phyloP scores from a whole-genome alignment of 1,284 basidiomycete genomes.

The Inonotus hispidus region DNA sequence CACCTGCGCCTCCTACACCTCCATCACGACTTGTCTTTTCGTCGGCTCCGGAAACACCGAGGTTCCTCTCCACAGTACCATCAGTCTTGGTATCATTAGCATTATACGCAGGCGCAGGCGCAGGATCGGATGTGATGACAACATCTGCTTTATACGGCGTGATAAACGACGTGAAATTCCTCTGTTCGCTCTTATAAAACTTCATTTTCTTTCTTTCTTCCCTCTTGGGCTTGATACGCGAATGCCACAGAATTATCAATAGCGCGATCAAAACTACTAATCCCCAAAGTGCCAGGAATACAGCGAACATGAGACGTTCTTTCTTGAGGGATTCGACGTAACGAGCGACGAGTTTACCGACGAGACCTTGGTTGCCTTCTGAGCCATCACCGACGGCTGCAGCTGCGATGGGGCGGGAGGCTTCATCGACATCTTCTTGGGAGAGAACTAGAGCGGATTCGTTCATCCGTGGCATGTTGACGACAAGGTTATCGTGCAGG shows the following conservation, averaged over 20 bases:
- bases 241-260: slow-evolving; percentile 59
- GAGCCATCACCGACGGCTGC: slow-evolving; percentile 68
- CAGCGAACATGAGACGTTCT: slow-evolving; percentile 76
- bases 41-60: slow-evolving; percentile 16
- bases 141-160: slow-evolving; percentile 33
- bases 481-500: slow-evolving; percentile 80
- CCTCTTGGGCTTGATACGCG: slow-evolving; percentile 45
- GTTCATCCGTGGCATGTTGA: slow-evolving; percentile 74
- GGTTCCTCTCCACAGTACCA: no score
- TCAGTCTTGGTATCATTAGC: slow-evolving; percentile 15
- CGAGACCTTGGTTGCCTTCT: slow-evolving; percentile 54
- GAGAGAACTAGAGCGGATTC: slow-evolving; percentile 73
- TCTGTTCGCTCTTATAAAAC: slow-evolving; percentile 46
- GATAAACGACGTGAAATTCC: slow-evolving; percentile 34
- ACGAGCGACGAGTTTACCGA: slow-evolving; percentile 66
- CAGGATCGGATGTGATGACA: slow-evolving; percentile 14
- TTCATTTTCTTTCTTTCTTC: slow-evolving; percentile 43
- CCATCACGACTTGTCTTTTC: slow-evolving; percentile 25
- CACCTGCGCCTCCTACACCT: slow-evolving; percentile 22
- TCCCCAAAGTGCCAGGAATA: slow-evolving; percentile 79
- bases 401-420: slow-evolving; percentile 69
- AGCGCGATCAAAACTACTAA: slow-evolving; percentile 73
- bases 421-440: slow-evolving; percentile 62
- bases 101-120: slow-evolving; percentile 26
- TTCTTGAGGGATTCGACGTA: slow-evolving; percentile 72